Evolutionary conservation across 179 eudicot species (phyloP).

Genomic region (Sideroxylon spinosum): DNA sequence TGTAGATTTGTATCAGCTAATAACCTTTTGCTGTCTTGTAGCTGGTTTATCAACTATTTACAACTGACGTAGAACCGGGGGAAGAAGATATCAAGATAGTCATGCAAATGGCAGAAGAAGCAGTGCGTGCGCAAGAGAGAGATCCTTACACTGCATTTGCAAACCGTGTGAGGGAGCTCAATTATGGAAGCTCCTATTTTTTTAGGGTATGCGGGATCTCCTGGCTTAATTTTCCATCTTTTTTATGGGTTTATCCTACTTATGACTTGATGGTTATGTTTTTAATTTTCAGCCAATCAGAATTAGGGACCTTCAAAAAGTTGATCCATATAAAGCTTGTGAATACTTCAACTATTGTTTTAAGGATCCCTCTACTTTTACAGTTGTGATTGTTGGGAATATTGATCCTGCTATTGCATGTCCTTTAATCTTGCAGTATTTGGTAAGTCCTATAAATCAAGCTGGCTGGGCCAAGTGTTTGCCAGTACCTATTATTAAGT

Average conservation of each 20-base stretch:
- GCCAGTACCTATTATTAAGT: background rate
- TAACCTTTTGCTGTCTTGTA: slow-evolving; percentile 26
- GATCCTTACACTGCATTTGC: slow-evolving; percentile 86
- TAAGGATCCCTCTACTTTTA: slow-evolving; percentile 89
- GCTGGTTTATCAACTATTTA: slow-evolving; percentile 87
- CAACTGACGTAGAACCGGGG: slow-evolving; percentile 63
- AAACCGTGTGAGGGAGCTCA: slow-evolving; percentile 82
- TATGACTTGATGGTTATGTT: background rate
- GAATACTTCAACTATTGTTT: slow-evolving; percentile 75
- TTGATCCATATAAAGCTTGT: slow-evolving; percentile 80
- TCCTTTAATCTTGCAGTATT: slow-evolving; percentile 72
- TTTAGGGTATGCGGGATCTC: slow-evolving; percentile 50
- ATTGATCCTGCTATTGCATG: slow-evolving; percentile 67
- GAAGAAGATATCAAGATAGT: slow-evolving; percentile 81
- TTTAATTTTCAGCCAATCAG: slow-evolving; percentile 60
- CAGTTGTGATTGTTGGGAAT: slow-evolving; percentile 83
- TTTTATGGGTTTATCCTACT: background rate
- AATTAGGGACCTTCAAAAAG: slow-evolving; percentile 59
- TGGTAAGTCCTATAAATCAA: slow-evolving; percentile 57
- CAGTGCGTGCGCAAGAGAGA: slow-evolving; percentile 88
- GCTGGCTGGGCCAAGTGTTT: background rate
- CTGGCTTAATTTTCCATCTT: background rate
- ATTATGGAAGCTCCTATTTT: slow-evolving; percentile 81
- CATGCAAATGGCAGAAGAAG: slow-evolving; percentile 92
- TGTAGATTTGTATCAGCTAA: too few relatives aligned